Evolutionary conservation across 495 filamentous ascomycete species (phyloP).

Genomic region (Bathelium albidoporum): DNA sequence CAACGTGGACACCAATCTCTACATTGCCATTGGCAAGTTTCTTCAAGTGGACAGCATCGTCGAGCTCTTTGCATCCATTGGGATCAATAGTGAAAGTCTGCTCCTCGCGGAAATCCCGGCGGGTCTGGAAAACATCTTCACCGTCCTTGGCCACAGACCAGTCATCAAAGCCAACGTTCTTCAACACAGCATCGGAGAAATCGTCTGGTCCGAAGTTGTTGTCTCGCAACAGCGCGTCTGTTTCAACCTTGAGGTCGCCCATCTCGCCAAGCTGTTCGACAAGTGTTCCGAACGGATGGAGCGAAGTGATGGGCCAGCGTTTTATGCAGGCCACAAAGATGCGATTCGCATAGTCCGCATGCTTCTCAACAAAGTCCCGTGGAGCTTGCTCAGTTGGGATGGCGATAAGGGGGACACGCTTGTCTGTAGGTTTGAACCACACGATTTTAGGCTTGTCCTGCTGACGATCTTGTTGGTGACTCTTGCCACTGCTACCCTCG

Average conservation of each 20-base stretch:
- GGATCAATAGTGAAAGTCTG: constrained; percentile 87
- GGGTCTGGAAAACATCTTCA: constrained; percentile 59
- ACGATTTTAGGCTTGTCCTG: constrained; percentile 99
- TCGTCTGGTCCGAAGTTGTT: constrained; percentile 98
- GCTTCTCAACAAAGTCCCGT: constrained; percentile 95
- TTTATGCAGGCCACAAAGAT: constrained; percentile 99
- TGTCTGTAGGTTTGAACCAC: constrained; percentile 99
- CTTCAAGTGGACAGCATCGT: constrained; percentile 88
- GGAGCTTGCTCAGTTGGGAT: constrained; percentile 98
- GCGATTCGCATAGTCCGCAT: constrained; percentile 91
- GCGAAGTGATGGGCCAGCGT: constrained; percentile 97
- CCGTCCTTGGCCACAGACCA: constrained; percentile 80
- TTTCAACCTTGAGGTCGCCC: constrained; percentile 93
- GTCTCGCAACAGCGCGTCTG: constrained; percentile 89
- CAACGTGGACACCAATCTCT: constrained; percentile 91
- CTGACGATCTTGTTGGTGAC: constrained; percentile 69
- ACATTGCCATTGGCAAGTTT: constrained; percentile 68
- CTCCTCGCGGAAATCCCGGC: constrained; percentile 85
- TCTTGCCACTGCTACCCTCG: constrained; percentile 60
- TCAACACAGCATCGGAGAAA: constrained; percentile 89
- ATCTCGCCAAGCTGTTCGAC: constrained; percentile 96
- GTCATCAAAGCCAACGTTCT: constrained; percentile 82
- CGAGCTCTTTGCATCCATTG: constrained; percentile 70
- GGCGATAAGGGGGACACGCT: constrained; percentile 93
- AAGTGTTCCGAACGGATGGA: constrained; percentile 94